Evolutionary conservation across 2,329 filamentous ascomycete species (phyloP).

Genomic region (Keithomyces neogunnii): DNA sequence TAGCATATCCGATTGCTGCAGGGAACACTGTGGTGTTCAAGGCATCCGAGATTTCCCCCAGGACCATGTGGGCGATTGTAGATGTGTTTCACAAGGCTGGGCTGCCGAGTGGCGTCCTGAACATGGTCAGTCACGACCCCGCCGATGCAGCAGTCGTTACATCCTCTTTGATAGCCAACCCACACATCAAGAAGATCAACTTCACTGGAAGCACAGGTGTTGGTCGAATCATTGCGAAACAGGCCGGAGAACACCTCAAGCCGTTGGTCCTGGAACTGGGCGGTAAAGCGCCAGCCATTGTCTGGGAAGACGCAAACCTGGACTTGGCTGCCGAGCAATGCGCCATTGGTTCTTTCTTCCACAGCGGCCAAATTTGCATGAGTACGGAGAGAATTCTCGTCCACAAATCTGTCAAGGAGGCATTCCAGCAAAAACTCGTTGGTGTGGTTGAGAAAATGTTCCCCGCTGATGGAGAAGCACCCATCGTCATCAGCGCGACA

Average conservation of each 20-base stretch:
- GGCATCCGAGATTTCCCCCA: constrained; percentile 59
- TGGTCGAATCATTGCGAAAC: constrained; percentile 61
- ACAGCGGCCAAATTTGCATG: constrained; percentile 81
- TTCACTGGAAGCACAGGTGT: constrained; percentile 75
- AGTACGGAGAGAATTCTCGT: constrained; percentile 65
- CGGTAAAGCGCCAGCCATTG: constrained; percentile 71
- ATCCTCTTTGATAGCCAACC: constrained; percentile 56
- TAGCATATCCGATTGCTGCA: constrained; percentile 60
- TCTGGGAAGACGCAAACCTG: constrained; percentile 73
- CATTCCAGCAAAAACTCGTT: constrained; percentile 38
- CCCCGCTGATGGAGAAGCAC: constrained; percentile 51
- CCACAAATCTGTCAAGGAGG: constrained; percentile 35
- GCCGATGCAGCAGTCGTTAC: constrained; percentile 61
- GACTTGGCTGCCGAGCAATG: constrained; percentile 61
- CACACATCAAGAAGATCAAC: constrained; percentile 68
- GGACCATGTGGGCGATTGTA: constrained; percentile 53
- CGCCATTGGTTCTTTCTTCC: constrained; percentile 61
- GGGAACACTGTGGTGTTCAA: constrained; percentile 75
- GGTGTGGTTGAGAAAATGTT: constrained; percentile 33
- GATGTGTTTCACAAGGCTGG: constrained; percentile 64
- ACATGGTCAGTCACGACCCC: constrained; percentile 59
- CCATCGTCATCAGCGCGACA: constrained; percentile 60
- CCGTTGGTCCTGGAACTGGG: constrained; percentile 74
- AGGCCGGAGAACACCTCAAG: constrained; percentile 68
- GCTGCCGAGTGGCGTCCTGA: constrained; percentile 65